Base-by-base conservation (phyloP, 2,329 filamentous ascomycete genomes). In the Ophiocordyceps unilateralis region DNA sequence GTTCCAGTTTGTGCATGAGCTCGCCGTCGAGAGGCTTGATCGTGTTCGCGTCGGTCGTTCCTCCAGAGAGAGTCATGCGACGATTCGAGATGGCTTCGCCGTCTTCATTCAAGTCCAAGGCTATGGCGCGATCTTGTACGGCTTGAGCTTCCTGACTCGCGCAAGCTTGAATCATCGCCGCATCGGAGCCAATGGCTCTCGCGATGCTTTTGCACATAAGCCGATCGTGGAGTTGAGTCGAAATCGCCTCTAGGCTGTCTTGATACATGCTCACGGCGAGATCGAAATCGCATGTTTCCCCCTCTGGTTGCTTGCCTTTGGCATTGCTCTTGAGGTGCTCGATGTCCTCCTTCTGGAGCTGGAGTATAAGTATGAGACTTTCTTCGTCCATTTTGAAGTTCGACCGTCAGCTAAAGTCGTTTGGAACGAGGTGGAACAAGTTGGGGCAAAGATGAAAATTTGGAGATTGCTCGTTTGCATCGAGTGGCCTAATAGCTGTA, bases 221-320 rank as follows among this genome's bases (percentile, higher is more conserved):
- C 2, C 40, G 40, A 15, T 41, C 40, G 5, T 41, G 26, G 2
- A 34, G 7, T 10, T 12, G 28, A 5, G 26, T 24, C 12, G 17
- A 4, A 20, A 9, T 26, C 11, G 28, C 12, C 20, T 42, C 34
- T 5, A 42, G 20, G 5, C 19, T 19, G 3, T 42, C 12, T 19
- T 37, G 36, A 30, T 42, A 42, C 14, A 20, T 38, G 4, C 26
- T 17, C 22, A 39, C 20, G 7, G 41, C 41, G 15, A 38, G 5
- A 2, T 37, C 41, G 23, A 42, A 38, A 30, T 42, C 41, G 30
- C 30, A 37, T 8, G 23, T 12, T n/a, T 42, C 32, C 14, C 41
- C 41, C 11, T 42, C 41, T 38, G 4, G 19, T 19, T 42, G 41
- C 30, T 42, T 42, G 21, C 41, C 41, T 26, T 42, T 42, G n/a